Evolutionary conservation across 1,139 yeast genomes (phyloP).

Genomic region (Pneumocystis oryctolagi): DNA sequence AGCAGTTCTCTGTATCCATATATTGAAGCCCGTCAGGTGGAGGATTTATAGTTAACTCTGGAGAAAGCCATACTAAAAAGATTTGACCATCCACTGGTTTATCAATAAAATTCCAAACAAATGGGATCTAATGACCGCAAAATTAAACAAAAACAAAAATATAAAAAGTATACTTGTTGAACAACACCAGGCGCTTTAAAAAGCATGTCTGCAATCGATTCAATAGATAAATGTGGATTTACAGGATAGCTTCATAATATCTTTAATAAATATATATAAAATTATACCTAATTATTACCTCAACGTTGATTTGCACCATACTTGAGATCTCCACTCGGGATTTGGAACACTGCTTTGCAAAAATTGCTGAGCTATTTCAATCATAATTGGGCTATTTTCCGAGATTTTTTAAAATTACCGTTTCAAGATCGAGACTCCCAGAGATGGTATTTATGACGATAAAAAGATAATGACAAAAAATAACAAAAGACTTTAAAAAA

Average conservation of each 20-base stretch:
- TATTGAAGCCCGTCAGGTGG: slow-evolving; percentile 14
- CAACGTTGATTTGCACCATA: background rate
- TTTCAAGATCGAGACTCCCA: background rate
- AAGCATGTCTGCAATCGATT: slow-evolving; percentile 13
- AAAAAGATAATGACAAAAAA: background rate
- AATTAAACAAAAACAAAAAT: background rate
- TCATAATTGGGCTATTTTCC: background rate
- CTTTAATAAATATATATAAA: background rate
- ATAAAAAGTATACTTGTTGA: slow-evolving; percentile 1
- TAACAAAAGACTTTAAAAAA: background rate
- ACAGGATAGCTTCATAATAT: background rate
- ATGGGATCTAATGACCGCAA: slow-evolving; percentile 1
- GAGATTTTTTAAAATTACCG: background rate
- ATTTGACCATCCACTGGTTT: slow-evolving; percentile 12
- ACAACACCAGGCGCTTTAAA: slow-evolving; percentile 9
- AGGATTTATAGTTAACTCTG: slow-evolving; percentile 3
- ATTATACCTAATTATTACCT: background rate
- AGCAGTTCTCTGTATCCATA: slow-evolving; percentile 11
- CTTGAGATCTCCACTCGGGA: background rate
- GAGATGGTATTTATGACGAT: background rate
- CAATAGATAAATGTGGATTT: slow-evolving; percentile 8
- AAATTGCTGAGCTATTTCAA: background rate
- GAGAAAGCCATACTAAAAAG: slow-evolving; percentile 11
- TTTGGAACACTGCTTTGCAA: background rate
- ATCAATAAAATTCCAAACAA: slow-evolving; percentile 13